A percentile compares a stretch with the other conserved stretches of the same genome.
Conservation (phyloP, 768 basidiomycete species). For the Tephrocybe rancida region DNA sequence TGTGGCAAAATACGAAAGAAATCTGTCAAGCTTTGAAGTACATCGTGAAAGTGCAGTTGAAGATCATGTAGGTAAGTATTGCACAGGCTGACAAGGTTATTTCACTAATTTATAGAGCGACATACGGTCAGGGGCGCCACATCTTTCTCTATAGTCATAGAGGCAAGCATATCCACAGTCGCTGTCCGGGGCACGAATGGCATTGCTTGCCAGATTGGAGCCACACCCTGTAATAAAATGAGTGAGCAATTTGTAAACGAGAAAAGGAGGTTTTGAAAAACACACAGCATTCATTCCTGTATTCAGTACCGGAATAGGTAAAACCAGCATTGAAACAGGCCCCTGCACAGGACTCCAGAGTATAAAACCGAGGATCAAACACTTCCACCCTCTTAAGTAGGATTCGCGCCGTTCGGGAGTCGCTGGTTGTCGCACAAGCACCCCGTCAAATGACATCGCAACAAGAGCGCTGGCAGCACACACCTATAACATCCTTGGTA, state of each 20-base stretch:
- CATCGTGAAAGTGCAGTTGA: no score
- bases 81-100: no score
- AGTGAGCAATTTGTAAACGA: no score
- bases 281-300: conserved; percentile 13
- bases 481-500: conserved; percentile 16
- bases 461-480: background rate
- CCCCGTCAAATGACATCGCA: no score
- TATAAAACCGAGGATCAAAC: conserved; percentile 4
- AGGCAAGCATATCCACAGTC: conserved; percentile 2
- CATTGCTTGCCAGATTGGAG: no score
- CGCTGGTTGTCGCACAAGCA: conserved; percentile 3
- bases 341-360: conserved; percentile 9
- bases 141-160: background rate
- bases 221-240: no score
- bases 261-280: background rate
- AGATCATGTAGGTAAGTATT: no score
- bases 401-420: conserved; percentile 6
- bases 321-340: conserved; percentile 8
- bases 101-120: background rate
- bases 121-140: background rate
- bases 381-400: background rate
- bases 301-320: conserved; percentile 8
- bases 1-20: no score
- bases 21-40: no score
- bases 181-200: background rate